Evolutionary conservation across 2,329 filamentous ascomycete genomes (phyloP).

Genomic region (Blastomyces gilchristii): DNA sequence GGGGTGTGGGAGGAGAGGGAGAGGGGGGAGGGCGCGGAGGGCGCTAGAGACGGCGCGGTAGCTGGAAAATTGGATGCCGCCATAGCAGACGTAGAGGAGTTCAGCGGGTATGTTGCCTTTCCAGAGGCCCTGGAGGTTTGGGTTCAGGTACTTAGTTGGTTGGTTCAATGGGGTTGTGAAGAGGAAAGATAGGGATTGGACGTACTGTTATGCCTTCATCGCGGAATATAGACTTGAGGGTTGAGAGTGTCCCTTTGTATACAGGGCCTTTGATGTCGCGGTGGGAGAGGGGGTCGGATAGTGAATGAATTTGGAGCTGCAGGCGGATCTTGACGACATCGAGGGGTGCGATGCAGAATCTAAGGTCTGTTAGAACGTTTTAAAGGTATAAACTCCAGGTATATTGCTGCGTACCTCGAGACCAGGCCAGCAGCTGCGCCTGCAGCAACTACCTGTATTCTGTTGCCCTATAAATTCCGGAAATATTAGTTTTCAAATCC

Average conservation of each 20-base stretch:
- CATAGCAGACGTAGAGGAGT: conserved; percentile 85
- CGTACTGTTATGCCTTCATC: conserved; percentile 67
- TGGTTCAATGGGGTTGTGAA: not conserved
- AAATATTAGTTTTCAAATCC: not conserved
- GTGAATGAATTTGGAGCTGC: conserved; percentile 80
- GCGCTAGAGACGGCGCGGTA: conserved; percentile 67
- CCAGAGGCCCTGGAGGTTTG: conserved; percentile 57
- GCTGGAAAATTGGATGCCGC: conserved; percentile 76
- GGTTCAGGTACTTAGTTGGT: not conserved
- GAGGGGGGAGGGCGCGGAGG: conserved; percentile 46
- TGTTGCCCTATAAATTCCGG: conserved; percentile 47
- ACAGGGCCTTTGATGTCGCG: conserved; percentile 37
- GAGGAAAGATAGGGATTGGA: not conserved
- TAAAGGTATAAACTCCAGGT: not conserved
- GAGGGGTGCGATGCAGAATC: conserved; percentile 87
- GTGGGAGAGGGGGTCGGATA: conserved; percentile 60
- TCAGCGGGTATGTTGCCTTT: conserved; percentile 97
- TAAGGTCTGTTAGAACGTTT: conserved; percentile 24
- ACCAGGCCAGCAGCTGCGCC: conserved; percentile 71
- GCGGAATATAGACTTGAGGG: conserved; percentile 62
- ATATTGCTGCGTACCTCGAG: conserved; percentile 55
- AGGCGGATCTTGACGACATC: conserved; percentile 98
- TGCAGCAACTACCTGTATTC: conserved; percentile 54
- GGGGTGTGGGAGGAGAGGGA: conserved; percentile 24
- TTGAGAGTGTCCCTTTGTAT: conserved; percentile 65